Evolutionary conservation across 2,329 filamentous ascomycete species (phyloP), one percentile per base, ranked within the genome.

Genomic region (Aspergillus sp.): DNA sequence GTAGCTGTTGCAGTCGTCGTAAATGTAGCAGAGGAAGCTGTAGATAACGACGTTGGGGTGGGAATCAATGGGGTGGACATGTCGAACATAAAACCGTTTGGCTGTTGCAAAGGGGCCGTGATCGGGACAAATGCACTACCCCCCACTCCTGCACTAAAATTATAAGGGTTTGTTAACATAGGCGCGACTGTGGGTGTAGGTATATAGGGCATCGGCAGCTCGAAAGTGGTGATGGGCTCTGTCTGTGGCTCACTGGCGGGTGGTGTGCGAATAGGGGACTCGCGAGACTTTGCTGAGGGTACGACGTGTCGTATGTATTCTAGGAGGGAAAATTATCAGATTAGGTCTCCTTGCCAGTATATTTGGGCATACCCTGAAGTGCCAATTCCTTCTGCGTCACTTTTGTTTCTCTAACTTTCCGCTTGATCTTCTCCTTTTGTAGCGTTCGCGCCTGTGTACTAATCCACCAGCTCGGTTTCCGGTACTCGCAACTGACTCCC

Each of bases 351-450:
- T n/a, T n/a, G n/a, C n/a, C n/a, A n/a, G n/a, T n/a, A n/a, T n/a
- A n/a, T n/a, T n/a, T n/a, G 15, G 11, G 57, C 64, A 76, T 69
- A 67, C 80, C 77, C 67, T 78, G 71, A 23, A 75, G 76, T 54
- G 84, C 80, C 54, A 87, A 83, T 50, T 87, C 83, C 86, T 97
- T 96, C 80, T 97, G 93, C 30, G 89, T 88, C 66, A 95, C 84
- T 85, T 97, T 97, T 76, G 94, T 97, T 75, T 89, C 87, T 86
- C 96, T 97, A 83, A 99, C 98, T 78, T 93, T 91, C 77, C 90
- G 89, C 84, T 98, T 99, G 84, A 99, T 96, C 69, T 89, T 83
- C 74, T 98, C 94, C 81, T 97, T 98, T 77, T 97, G 92, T 59
- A 89, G 81, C 69, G 89, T 87, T 68, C 94, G 86, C 73, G 90